Evolutionary conservation across 371 early-diverging fungal species (phyloP), one percentile per base, ranked within the genome.

Genomic region (Zychaea mexicana): DNA sequence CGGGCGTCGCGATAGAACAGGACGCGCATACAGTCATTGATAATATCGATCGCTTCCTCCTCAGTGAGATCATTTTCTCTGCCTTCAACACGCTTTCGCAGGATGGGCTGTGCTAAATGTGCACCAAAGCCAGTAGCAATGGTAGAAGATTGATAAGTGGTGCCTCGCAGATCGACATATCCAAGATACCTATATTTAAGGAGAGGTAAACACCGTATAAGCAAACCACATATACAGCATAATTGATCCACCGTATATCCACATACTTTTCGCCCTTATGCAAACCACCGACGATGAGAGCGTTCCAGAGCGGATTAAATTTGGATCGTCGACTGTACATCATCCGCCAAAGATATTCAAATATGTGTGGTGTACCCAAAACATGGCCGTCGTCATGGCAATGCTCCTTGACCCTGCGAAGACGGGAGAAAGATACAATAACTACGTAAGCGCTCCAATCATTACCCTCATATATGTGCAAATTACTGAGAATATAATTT

Each of bases 61-160:
- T 97, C 96, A 17, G 94, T 89, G 58, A 98, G 74, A 58, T 86
- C 85, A 33, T 96, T 85, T 68, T 91, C 94, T 47, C 88, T 86
- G 24, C 90, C 92, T 73, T 98, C 98, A 7, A 94, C 88, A 32
- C 90, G 89, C 74, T 92, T 96, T 78, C 99, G 86, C 69, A 99
- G 75, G 61, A 99, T 89, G 53, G 99, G 99, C 65, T 94, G 93
- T 52, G 98, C 99, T 57, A 99, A 76, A 79, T 98, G 90, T 33
- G 89, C 90, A 36, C 99, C 99, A 74, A 94, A 96, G 28, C 99
- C 99, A 36, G 99, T 98, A 38, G 99, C 98, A 65, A 99, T 93
- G 22, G 95, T 92, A 17, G 91, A 73, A 5, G 96, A 74, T 70
- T 94, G 87, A 74, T 97, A 98, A 22, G 97, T 96, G 24, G 98